Percentiles rank a stretch among this genome's conserved stretches.
phyloP scores from a whole-genome alignment of 306 rosid genomes.

The Acmispon strigosus region DNA sequence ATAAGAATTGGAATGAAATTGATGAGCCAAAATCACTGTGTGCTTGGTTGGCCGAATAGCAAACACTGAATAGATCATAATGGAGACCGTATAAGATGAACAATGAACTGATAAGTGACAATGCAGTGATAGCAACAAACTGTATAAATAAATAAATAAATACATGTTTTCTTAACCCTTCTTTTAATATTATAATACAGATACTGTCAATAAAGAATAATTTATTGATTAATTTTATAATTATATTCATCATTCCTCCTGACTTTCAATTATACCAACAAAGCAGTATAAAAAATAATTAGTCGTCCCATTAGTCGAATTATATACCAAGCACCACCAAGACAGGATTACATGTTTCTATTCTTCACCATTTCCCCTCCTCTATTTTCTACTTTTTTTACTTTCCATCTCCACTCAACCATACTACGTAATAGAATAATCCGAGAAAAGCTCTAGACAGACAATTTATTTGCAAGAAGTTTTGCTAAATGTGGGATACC shows the following conservation, averaged over 20 bases:
- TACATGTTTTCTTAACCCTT: neutral
- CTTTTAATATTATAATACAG: neutral
- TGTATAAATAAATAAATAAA: neutral
- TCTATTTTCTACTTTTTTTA: neutral
- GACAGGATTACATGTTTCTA: neutral
- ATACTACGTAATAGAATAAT: neutral
- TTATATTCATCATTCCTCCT: neutral
- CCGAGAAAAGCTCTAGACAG: neutral
- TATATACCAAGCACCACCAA: neutral
- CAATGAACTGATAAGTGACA: neutral
- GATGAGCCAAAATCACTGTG: neutral
- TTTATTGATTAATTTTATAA: neutral
- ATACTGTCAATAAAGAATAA: neutral
- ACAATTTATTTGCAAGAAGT: neutral
- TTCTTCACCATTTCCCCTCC: neutral
- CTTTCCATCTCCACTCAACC: neutral
- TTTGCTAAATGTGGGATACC: neutral
- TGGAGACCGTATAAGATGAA: neutral
- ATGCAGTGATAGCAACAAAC: neutral
- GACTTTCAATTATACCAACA: neutral
- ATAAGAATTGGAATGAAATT: neutral
- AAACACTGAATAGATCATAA: neutral
- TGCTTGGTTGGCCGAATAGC: neutral
- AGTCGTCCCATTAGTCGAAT: neutral
- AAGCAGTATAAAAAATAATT: neutral